These are phyloP conservation scores for Tothia fuscella DNA, from an alignment of 2,329 filamentous ascomycete genomes.

Conservation along the genomic window DNA sequence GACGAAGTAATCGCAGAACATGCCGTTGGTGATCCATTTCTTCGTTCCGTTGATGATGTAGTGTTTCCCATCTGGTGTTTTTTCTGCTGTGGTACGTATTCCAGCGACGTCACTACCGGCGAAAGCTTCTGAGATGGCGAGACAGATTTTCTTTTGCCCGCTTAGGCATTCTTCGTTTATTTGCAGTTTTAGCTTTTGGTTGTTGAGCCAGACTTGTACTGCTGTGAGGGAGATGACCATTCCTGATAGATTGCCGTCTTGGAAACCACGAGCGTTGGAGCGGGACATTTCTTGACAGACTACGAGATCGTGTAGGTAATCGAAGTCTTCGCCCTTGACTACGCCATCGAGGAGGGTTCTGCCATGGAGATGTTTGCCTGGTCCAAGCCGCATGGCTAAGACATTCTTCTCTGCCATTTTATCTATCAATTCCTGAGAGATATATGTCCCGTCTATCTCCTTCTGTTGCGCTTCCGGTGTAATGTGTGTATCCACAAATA, in stretches of 20 bases:
- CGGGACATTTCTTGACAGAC: conserved; percentile 61
- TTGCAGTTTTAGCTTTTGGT: conserved; percentile 52
- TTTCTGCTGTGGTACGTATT: conserved; percentile 55
- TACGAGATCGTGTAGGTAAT: conserved; percentile 78
- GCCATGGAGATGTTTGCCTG: conserved; percentile 69
- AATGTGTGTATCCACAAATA: conserved; percentile 61
- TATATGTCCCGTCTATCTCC: conserved; percentile 61
- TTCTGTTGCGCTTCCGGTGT: conserved; percentile 64
- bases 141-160: conserved; percentile 77
- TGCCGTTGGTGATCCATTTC: conserved; percentile 79
- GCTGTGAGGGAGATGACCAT: conserved; percentile 76
- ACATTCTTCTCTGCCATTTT: conserved; percentile 63
- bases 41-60: conserved; percentile 63
- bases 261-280: conserved; percentile 64
- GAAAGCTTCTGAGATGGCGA: conserved; percentile 82
- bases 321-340: conserved; percentile 67
- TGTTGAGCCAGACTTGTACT: conserved; percentile 63
- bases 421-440: conserved; percentile 60
- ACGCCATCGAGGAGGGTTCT: conserved; percentile 55
- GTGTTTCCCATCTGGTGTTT: conserved; percentile 27
- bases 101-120: conserved; percentile 74
- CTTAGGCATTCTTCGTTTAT: conserved; percentile 62
- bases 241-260: conserved; percentile 77
- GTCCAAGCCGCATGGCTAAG: conserved; percentile 71
- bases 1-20: conserved; percentile 74